Conservation (phyloP, 371 early-diverging fungal species). For the Apophysomyces ossiformis region DNA sequence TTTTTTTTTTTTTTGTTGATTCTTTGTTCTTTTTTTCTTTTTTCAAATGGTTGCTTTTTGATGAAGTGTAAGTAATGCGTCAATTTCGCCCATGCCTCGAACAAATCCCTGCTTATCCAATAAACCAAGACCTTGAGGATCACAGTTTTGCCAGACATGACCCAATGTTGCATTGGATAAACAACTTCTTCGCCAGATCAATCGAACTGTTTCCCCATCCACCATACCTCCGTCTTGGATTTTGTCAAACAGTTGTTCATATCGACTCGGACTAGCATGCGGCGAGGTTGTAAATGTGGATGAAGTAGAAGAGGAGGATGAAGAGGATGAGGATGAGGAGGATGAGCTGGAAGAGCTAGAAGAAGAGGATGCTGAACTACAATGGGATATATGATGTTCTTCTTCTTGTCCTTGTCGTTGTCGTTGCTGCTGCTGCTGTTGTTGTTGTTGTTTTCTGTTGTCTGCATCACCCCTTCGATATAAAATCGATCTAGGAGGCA, state of each 20-base stretch:
- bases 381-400: too few species aligned
- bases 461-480: too few species aligned
- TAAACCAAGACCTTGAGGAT: conserved; percentile 43
- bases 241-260: conserved; percentile 40
- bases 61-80: conserved; percentile 21
- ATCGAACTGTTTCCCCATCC: conserved; percentile 39
- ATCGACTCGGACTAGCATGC: conserved; percentile 18
- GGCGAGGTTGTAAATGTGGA: not conserved
- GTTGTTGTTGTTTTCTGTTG: too few species aligned
- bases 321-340: not conserved
- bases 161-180: conserved; percentile 38
- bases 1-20: not conserved
- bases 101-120: conserved; percentile 48
- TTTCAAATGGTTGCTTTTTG: conserved; percentile 11
- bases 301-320: not conserved
- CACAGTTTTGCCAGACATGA: conserved; percentile 49
- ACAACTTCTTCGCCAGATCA: conserved; percentile 46
- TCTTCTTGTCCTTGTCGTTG: too few species aligned
- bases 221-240: conserved; percentile 48
- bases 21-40: conserved; percentile 1
- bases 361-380: too few species aligned
- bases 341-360: not conserved
- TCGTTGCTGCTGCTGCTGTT: too few species aligned
- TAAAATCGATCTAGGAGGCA: too few species aligned
- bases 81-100: conserved; percentile 51